Conservation (phyloP, 176 grass and related monocot species). For the Dactylis glomerata region DNA sequence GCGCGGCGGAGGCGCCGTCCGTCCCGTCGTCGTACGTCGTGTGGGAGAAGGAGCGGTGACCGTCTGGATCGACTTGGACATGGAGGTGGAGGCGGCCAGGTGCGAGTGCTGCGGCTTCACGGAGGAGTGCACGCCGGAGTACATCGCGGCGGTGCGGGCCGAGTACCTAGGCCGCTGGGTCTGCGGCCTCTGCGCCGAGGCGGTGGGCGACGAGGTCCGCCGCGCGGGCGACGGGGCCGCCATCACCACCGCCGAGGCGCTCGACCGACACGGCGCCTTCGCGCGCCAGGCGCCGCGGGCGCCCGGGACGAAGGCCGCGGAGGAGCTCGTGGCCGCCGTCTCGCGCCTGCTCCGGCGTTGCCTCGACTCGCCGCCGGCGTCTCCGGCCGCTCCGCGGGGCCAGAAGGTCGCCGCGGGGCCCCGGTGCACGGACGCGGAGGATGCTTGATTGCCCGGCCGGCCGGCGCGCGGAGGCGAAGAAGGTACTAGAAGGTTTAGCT, state of each 20-base stretch:
- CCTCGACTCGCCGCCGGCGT: constrained; percentile 60
- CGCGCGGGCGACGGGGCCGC: constrained; percentile 34
- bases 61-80: no score
- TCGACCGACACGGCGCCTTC: constrained; percentile 66
- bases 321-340: constrained; percentile 66
- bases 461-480: background rate
- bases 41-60: constrained; percentile 86
- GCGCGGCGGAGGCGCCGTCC: constrained; percentile 38
- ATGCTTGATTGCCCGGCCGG: background rate
- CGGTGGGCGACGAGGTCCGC: constrained; percentile 70
- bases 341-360: constrained; percentile 55
- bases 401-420: constrained; percentile 37
- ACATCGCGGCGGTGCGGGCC: constrained; percentile 59
- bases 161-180: constrained; percentile 65
- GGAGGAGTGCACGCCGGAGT: constrained; percentile 82
- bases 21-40: constrained; percentile 52
- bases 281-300: constrained; percentile 27
- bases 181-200: constrained; percentile 72
- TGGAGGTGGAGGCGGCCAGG: constrained; percentile 54
- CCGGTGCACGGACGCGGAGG: constrained; percentile 4
- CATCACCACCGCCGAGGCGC: constrained; percentile 70
- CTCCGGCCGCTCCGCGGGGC: constrained; percentile 19
- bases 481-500: background rate
- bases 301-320: background rate
- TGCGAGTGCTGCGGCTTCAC: constrained; percentile 87